Evolutionary conservation across 1,284 basidiomycete species (phyloP).

Genomic region (Microbotryomycetes sp.): DNA sequence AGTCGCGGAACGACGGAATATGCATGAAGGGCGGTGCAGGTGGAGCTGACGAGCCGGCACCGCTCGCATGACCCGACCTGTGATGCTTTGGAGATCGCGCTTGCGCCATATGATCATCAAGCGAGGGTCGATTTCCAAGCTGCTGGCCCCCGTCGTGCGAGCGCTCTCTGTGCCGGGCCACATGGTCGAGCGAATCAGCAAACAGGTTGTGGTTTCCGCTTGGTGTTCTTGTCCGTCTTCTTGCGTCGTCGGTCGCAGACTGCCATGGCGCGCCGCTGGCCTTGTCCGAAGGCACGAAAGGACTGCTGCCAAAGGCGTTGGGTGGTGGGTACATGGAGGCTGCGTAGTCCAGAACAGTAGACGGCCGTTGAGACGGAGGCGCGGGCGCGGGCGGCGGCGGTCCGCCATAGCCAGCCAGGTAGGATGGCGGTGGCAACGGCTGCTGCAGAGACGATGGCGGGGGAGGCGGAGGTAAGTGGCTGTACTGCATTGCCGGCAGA

Average conservation of each 20-base stretch:
- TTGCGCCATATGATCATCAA: conserved; percentile 28
- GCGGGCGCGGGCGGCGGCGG: too few species aligned
- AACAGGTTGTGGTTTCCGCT: not conserved
- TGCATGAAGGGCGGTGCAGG: not conserved
- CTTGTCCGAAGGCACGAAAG: too few species aligned
- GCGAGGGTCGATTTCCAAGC: conserved; percentile 14
- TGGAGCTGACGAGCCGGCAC: too few species aligned
- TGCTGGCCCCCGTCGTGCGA: not conserved
- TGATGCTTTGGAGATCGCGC: conserved; percentile 16
- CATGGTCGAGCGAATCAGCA: conserved; percentile 14
- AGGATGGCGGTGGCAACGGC: not conserved
- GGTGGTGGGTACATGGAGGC: too few species aligned
- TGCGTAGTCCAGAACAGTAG: not conserved
- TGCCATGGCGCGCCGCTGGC: not conserved
- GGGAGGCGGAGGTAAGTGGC: not conserved
- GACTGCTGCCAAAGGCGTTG: too few species aligned
- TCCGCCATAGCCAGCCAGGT: not conserved
- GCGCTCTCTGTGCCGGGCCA: not conserved
- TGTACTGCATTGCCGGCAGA: not conserved
- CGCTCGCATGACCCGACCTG: not conserved
- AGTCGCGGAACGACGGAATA: not conserved
- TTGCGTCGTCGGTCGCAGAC: conserved; percentile 7
- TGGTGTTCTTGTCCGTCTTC: not conserved
- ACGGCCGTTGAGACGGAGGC: not conserved
- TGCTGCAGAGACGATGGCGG: not conserved